A percentile compares a stretch with the other conserved stretches of the same genome.
Conservation (phyloP, 306 rosid genomes). For the Rosa rugosa region DNA sequence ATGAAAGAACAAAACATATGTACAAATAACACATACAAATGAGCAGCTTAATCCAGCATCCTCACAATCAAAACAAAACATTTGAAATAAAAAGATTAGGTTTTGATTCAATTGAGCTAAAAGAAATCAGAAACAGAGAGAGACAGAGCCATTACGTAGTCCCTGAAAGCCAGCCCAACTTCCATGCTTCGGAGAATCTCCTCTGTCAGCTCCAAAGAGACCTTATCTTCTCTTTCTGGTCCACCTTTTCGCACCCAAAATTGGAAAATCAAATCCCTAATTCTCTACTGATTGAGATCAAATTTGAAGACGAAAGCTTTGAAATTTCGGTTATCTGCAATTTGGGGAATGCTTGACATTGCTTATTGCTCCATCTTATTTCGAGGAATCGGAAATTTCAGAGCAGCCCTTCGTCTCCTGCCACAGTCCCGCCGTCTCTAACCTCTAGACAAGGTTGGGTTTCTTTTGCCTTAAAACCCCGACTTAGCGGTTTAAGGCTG, state of each 20-base stretch:
- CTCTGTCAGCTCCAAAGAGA: conserved; percentile 83
- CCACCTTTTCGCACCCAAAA: conserved; percentile 35
- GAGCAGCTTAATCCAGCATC: too few relatives aligned
- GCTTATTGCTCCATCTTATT: background rate
- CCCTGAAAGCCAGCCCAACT: conserved; percentile 93
- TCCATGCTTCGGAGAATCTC: conserved; percentile 97
- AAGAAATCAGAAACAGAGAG: background rate
- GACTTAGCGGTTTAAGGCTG: background rate
- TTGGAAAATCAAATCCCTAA: background rate
- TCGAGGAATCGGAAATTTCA: background rate
- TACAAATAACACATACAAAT: too few relatives aligned
- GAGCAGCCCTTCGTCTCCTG: background rate
- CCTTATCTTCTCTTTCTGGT: conserved; percentile 86
- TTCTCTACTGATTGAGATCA: background rate
- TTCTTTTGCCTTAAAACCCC: background rate
- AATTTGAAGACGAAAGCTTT: background rate
- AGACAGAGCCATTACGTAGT: conserved; percentile 49
- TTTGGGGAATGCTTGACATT: background rate
- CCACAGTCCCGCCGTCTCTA: background rate
- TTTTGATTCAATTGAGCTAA: background rate
- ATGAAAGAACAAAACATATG: too few relatives aligned
- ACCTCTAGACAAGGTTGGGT: background rate
- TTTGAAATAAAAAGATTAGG: background rate
- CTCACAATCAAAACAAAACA: too few relatives aligned
- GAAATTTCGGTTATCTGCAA: conserved; percentile 50